Evolutionary conservation across 768 basidiomycete species (phyloP).

Genomic region (Naganishia vaughanmartiniae): DNA sequence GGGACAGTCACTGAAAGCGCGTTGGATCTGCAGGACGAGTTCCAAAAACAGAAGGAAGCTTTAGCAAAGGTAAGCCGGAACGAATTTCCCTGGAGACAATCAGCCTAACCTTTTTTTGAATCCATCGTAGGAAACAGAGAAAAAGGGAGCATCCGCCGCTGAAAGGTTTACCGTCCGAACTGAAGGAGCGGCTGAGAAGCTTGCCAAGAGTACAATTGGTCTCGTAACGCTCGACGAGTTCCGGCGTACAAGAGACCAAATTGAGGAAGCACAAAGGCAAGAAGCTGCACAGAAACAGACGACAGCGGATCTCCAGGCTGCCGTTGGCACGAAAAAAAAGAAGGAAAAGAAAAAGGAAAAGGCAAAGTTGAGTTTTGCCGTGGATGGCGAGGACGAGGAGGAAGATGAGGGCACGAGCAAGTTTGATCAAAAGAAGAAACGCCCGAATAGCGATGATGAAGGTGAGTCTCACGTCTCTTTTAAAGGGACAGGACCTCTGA

Average conservation of each 20-base stretch:
- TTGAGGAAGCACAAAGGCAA: constrained; percentile 86
- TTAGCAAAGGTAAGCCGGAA: constrained; percentile 13
- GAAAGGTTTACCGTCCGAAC: constrained; percentile 90
- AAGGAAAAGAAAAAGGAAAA: constrained; percentile 89
- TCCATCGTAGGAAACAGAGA: constrained; percentile 71
- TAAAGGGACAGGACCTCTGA: neutral
- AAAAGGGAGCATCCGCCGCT: constrained; percentile 71
- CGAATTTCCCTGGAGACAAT: neutral
- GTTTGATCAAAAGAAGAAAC: constrained; percentile 33
- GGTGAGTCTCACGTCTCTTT: constrained; percentile 18
- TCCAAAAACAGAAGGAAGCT: constrained; percentile 30
- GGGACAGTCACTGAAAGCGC: neutral
- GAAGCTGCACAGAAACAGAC: constrained; percentile 70
- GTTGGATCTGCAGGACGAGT: constrained; percentile 12
- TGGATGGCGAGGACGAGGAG: constrained; percentile 71
- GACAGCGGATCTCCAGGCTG: constrained; percentile 59
- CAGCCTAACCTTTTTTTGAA: neutral
- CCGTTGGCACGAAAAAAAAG: constrained; percentile 63
- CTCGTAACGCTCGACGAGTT: constrained; percentile 90
- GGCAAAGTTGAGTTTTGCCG: constrained; percentile 82
- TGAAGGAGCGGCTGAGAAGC: constrained; percentile 87
- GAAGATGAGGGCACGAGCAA: constrained; percentile 38
- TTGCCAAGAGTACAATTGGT: constrained; percentile 88
- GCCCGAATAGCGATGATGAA: constrained; percentile 31
- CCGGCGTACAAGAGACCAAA: constrained; percentile 76